Conservation (phyloP, 306 rosid species). For the Acacia acuminata region DNA sequence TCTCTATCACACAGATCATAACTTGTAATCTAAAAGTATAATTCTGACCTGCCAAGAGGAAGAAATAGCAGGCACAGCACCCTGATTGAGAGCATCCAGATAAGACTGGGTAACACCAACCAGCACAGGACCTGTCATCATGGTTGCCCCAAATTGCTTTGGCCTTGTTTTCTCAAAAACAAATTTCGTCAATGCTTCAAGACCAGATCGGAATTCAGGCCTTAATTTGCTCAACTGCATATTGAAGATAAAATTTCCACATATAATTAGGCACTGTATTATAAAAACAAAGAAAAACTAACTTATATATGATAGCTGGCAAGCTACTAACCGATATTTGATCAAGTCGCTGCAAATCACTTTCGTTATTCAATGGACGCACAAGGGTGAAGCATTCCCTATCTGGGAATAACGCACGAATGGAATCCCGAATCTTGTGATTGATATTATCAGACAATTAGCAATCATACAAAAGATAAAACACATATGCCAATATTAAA, state of each 20-base stretch:
- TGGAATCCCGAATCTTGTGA: conserved; percentile 84
- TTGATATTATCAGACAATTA: conserved; percentile 33
- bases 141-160: conserved; percentile 93
- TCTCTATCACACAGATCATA: neutral
- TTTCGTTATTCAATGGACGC: conserved; percentile 88
- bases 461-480: conserved; percentile 21
- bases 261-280: neutral
- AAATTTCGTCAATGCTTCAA: conserved; percentile 81
- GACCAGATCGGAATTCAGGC: conserved; percentile 83
- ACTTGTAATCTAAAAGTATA: neutral
- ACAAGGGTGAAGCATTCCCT: conserved; percentile 95
- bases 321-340: conserved; percentile 66
- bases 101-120: conserved; percentile 84
- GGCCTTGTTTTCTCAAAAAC: conserved; percentile 96
- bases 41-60: conserved; percentile 95
- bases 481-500: neutral
- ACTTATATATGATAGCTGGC: neutral
- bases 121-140: conserved; percentile 92
- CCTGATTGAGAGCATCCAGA: conserved; percentile 89
- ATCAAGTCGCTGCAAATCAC: conserved; percentile 85
- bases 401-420: conserved; percentile 91
- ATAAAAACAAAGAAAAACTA: neutral
- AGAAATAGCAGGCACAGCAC: conserved; percentile 95
- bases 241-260: conserved; percentile 29
- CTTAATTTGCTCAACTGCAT: conserved; percentile 75